Evolutionary conservation across 768 basidiomycete genomes (phyloP), one percentile per base, ranked within the genome.

Genomic region (Naematelia encephala): DNA sequence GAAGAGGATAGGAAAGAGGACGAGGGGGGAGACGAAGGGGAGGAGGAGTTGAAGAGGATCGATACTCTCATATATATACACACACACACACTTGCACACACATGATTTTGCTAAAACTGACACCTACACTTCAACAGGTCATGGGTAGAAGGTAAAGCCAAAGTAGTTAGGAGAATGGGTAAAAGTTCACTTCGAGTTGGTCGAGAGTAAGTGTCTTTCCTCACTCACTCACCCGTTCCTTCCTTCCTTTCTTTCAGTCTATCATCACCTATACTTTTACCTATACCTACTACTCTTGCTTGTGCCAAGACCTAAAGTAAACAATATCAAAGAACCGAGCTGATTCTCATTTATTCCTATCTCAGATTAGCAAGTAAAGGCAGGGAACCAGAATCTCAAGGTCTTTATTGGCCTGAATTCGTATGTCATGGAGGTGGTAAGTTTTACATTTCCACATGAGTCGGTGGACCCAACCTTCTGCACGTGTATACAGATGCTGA

Each of bases 351-450:
- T 30, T n/a, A 39, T 42, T 19, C 28, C 28, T 19, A 1, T 43
- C n/a, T 30, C 34, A 73, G 71, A 47, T 30, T 68, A 21, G 62
- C 52, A 3, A n/a, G 34, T 0, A 60, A 54, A 28, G 62, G 61
- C n/a, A 49, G 47, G 22, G 57, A 34, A 21, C 61, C 65, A 2
- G 69, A 62, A 44, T 60, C 57, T 4, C 57, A 60, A 23, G 69
- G 67, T 14, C 49, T 63, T 22, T 47, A 51, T 3, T 73, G 68
- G 61, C 72, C 72, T 8, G 59, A 70, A 46, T 70, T 63, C 44
- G 69, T 65, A 1, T 59, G 61, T 29, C 67, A 68, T 25, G 72
- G 72, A 5, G 72, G 72, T 23, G 72, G 68, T 58, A 42, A 48
- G 57, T 65, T 39, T 16, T 39, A 8, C 34, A 8, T 16, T 39